Evolutionary conservation across 768 basidiomycete species (phyloP), one percentile per base, ranked within the genome.

Genomic region (Trametes cinnabarina): DNA sequence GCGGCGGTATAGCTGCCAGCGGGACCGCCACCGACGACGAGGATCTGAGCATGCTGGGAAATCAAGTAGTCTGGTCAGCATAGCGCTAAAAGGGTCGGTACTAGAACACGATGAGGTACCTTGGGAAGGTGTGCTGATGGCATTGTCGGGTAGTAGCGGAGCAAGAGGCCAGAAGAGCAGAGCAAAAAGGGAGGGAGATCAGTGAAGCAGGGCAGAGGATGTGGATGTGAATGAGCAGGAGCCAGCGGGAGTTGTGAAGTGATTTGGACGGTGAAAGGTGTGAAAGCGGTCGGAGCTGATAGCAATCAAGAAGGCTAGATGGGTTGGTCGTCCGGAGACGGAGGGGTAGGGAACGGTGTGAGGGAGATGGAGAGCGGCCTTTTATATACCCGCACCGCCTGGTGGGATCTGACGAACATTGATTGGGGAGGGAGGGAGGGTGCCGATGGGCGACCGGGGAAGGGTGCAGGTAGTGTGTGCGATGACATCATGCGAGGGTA

Each of bases 1-100:
- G 81, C 68, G 2, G 84, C 82, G n/a, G 82, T 71, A 58, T 79
- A 85, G 60, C 76, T 77, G 26, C 85, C 85, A 7, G 76, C 80
- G 0, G 85, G 85, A 15, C 84, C 85, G 47, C 85, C 84, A 9
- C 84, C 84, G 12, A 86, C 69, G 30, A 86, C 78, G 39, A 82
- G 77, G 53, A 83, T 57, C 44, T 72, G 70, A 14, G 72, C 56
- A 43, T 66, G 65, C 72, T 68, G 49, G 11, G 20, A 23, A 15
- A 46, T 43, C 22, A 22, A 20, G 10, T 15, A 28, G 30, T 6
- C 30, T 32, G 12, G 30, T 32, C 30, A 32, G 30, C 12, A 32
- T 12, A 32, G 30, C 12, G 30, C 30, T 7, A 32, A 7, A 12
- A 7, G 30, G 30, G 30, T 12, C 12, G 7, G 6, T 6, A 11